A percentile compares a stretch with the other conserved stretches of the same genome.
phyloP scores from a whole-genome alignment of 768 basidiomycete genomes.

The Tylopilus cervinicoccineus region DNA sequence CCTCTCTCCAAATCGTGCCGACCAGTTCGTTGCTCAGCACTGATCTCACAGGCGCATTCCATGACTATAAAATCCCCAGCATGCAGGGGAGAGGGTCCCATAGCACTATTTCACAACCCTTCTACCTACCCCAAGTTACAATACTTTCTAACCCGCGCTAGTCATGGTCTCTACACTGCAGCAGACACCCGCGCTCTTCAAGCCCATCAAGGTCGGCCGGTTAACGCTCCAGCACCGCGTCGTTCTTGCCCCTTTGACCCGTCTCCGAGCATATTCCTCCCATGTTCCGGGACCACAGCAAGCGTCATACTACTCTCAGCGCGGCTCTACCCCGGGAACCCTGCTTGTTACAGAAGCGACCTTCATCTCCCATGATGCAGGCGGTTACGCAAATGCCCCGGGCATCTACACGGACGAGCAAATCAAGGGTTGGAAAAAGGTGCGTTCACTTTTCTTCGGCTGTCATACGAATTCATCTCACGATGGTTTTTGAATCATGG shows the following conservation, averaged over 20 bases:
- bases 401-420: no score
- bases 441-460: no score
- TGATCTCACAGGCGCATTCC: no score
- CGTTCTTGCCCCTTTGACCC: neutral
- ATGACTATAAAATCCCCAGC: no score
- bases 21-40: no score
- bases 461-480: no score
- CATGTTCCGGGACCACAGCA: conserved; percentile 42
- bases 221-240: neutral
- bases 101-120: neutral
- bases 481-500: no score
- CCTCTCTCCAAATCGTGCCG: no score
- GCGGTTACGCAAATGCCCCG: no score
- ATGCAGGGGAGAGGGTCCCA: neutral
- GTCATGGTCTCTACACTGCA: neutral
- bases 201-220: neutral
- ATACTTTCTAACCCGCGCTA: neutral
- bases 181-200: neutral
- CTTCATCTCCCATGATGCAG: no score
- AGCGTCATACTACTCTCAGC: conserved; percentile 45
- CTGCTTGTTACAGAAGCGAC: conserved; percentile 57
- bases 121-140: no score
- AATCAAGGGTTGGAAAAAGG: no score
- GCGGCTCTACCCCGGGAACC: conserved; percentile 44
- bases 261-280: conserved; percentile 5